phyloP scores from a whole-genome alignment of 2,329 filamentous ascomycete genomes.

The Penicillium sp. region DNA sequence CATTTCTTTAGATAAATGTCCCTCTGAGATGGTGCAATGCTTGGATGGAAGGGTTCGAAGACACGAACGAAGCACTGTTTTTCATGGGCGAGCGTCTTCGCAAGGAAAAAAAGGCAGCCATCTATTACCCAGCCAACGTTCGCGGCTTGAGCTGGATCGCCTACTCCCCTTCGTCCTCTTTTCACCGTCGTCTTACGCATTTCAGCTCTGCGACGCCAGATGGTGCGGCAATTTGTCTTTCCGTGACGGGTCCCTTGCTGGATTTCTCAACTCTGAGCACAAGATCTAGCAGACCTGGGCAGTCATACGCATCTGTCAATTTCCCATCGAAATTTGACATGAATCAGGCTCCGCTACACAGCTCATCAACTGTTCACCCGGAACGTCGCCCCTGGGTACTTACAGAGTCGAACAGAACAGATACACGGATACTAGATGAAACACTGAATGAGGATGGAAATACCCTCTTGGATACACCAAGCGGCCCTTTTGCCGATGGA shows the following conservation, averaged over 20 bases:
- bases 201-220: background rate
- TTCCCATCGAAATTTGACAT: background rate
- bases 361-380: background rate
- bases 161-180: slow-evolving; percentile 20
- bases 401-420: background rate
- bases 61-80: slow-evolving; percentile 30
- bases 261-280: background rate
- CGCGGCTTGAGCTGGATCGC: slow-evolving; percentile 22
- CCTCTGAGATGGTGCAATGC: slow-evolving; percentile 20
- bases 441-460: background rate
- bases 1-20: background rate
- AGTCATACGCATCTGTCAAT: background rate
- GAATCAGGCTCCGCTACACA: background rate
- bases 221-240: slow-evolving; percentile 21
- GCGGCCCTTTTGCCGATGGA: background rate
- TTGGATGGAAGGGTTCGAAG: slow-evolving; percentile 36
- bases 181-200: background rate
- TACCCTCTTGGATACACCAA: background rate
- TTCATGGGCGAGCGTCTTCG: slow-evolving; percentile 29
- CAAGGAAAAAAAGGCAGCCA: slow-evolving; percentile 27
- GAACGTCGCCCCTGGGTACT: background rate
- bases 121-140: slow-evolving; percentile 23
- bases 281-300: background rate
- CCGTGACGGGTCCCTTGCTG: slow-evolving; percentile 20
- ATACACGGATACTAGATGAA: background rate